These are phyloP conservation scores for Gossypium thurberi DNA, from an alignment of 345 rosid genomes.

Conservation along the genomic window DNA sequence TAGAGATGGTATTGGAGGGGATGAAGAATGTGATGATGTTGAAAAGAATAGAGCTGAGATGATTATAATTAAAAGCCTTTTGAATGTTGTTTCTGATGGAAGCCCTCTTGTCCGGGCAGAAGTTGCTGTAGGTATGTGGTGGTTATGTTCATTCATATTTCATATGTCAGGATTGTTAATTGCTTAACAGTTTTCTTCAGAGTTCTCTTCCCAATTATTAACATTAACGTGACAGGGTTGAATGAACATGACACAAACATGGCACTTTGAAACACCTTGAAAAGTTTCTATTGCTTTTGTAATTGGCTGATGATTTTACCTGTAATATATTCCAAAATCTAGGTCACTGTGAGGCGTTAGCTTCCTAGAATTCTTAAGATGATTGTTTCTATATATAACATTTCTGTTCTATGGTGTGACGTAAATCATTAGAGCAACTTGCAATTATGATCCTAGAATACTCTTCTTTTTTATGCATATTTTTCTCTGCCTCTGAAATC, in stretches of 20 bases:
- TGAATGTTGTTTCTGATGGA: slow-evolving; percentile 83
- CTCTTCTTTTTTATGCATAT: not conserved
- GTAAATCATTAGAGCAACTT: not conserved
- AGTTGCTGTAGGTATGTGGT: slow-evolving; percentile 88
- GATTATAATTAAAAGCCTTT: slow-evolving; percentile 66
- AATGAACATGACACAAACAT: not conserved
- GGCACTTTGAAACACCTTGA: not conserved
- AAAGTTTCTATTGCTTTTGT: not conserved
- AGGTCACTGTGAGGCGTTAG: not conserved
- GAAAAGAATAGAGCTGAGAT: slow-evolving; percentile 85
- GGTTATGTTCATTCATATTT: not conserved
- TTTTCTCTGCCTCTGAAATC: not conserved
- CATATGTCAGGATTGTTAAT: slow-evolving; percentile 5
- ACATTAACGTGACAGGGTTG: not conserved
- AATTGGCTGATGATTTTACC: not conserved
- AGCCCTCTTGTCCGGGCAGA: slow-evolving; percentile 98
- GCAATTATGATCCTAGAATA: not conserved
- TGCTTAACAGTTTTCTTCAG: not conserved
- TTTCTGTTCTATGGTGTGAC: not conserved
- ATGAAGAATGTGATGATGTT: slow-evolving; percentile 86
- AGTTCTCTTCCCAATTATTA: not conserved
- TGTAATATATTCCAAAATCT: not conserved
- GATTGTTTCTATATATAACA: not conserved
- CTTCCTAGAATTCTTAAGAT: not conserved
- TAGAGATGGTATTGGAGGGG: slow-evolving; percentile 60